Evolutionary conservation across 371 early-diverging fungal genomes (phyloP), one percentile per base, ranked within the genome.

Genomic region (Apophysomyces sp.): DNA sequence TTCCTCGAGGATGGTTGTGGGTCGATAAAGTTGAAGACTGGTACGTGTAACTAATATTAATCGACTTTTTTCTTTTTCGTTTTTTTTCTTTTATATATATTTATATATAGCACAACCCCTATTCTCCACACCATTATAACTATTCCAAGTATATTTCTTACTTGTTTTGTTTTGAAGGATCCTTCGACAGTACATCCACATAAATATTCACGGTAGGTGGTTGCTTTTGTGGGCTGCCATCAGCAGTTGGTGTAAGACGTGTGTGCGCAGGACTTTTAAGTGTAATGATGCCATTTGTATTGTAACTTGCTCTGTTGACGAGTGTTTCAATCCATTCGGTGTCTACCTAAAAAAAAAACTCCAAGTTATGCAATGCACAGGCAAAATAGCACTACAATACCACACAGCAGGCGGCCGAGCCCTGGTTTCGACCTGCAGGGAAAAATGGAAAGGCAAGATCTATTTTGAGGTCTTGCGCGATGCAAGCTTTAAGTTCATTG

Each of bases 371-470:
- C 28, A 27, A 31, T 54, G 60, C 32, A 2, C 21, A 53, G 26
- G 24, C 31, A 44, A 21, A 16, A 21, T 21, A 21, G 28, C 30
- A 9, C 34, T 55, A 27, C 57, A 62, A 59, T 85, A 86, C 86
- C 68, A 87, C 84, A 65, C 86, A 85, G 63, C 87, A 87, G 8
- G 84, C 86, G 26, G 82, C 81, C 32, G 82, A 77, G 5, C 86
- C 83, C 13, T 74, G 63, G 29, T 73, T 61, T 30, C 79, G 74
- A 30, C 81, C 85, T 24, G 76, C 74, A 1, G 87, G 78, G 41
- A 85, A 82, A 58, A 80, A 83, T 8, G 86, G 84, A 71, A 87
- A 87, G 5, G 86, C 87, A 24, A 87, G 77, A 55, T 86, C 78
- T 31, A 87, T 80, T 34, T 77, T 71, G 27, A 87, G 71, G 62